Base-by-base conservation (phyloP, 768 basidiomycete genomes). In the Psilocybe sp. region DNA sequence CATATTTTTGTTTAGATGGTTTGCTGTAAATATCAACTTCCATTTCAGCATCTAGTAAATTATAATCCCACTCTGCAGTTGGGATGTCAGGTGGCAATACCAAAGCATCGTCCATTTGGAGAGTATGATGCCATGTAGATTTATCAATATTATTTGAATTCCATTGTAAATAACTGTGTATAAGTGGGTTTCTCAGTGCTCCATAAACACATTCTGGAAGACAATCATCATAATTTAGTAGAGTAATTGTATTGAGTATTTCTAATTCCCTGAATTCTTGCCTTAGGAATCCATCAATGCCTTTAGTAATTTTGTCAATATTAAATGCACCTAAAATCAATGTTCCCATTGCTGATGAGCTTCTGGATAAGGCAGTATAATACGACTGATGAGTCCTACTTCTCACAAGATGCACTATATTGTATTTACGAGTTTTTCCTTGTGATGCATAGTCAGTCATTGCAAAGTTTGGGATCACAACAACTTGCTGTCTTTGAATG, bases 381-480 rank as follows among this genome's bases (percentile, higher is more conserved):
- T 55, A 59, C 1, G 57, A 45, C 23, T 49, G 49, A 49, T 55
- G 53, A 15, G 13, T 45, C n/a, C 48, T 46, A 34, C 55, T 53
- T 35, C 57, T 48, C 14, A 47, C 42, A 0, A 67, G 43, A 46
- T 68, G 58, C 11, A 63, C 64, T 44, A 58, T 45, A 55, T 69
- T 69, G 15, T 47, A 40, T 9, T 11, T 18, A 19, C 66, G 28
- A 0, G 65, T 65, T 47, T 57, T 64, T 1, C 63, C 60, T 45
- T 65, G 64, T 14, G 56, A 57, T 4, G 56, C 51, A 57, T 61
- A 65, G 49, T 66, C 66, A 3, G 63, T 66, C 61, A 67, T 68
- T 19, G 59, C 47, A 60, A 69, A 69, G 46, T 69, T 67, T 10
- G 59, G 58, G 10, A 66, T 42, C 6, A 67, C 53, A 11, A 47